phyloP scores from a whole-genome alignment of 176 grass and related monocot genomes.

The Ananas comosus region DNA sequence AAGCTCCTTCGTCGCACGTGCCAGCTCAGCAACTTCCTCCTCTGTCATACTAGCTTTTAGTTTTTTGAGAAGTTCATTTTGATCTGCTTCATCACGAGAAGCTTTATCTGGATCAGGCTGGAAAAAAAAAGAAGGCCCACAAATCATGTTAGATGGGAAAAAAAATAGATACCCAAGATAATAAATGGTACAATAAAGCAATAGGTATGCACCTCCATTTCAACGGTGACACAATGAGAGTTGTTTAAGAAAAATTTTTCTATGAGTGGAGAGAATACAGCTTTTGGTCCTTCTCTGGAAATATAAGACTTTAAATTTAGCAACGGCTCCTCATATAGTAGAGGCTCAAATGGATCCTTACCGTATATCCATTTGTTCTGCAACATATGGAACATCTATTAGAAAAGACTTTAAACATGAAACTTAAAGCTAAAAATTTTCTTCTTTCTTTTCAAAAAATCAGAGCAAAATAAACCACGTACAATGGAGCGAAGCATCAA shows the following conservation, averaged over 20 bases:
- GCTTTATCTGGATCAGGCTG: slow-evolving; percentile 95
- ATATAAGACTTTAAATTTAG: slow-evolving; percentile 79
- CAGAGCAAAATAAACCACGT: no score
- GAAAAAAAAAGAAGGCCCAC: slow-evolving; percentile 6
- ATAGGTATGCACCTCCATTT: slow-evolving; percentile 59
- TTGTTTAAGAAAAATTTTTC: slow-evolving; percentile 87
- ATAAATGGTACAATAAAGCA: no score
- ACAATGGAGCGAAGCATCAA: slow-evolving; percentile 89
- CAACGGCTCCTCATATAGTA: slow-evolving; percentile 86
- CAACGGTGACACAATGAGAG: slow-evolving; percentile 66
- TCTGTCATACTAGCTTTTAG: slow-evolving; percentile 75
- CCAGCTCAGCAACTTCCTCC: slow-evolving; percentile 84
- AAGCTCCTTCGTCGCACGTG: slow-evolving; percentile 71
- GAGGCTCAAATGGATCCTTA: slow-evolving; percentile 93
- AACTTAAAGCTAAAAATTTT: slow-evolving; percentile 22
- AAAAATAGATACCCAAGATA: no score
- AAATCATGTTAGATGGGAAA: not conserved
- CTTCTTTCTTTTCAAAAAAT: no score
- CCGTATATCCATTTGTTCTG: slow-evolving; percentile 98
- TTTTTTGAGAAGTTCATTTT: slow-evolving; percentile 79
- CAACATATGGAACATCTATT: not conserved
- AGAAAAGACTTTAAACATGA: not conserved
- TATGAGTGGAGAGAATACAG: slow-evolving; percentile 85
- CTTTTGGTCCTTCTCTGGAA: slow-evolving; percentile 68
- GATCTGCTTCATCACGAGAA: slow-evolving; percentile 62